Evolutionary conservation across 306 rosid species (phyloP), one percentile per base, ranked within the genome.

Genomic region (Cajanus cajan): DNA sequence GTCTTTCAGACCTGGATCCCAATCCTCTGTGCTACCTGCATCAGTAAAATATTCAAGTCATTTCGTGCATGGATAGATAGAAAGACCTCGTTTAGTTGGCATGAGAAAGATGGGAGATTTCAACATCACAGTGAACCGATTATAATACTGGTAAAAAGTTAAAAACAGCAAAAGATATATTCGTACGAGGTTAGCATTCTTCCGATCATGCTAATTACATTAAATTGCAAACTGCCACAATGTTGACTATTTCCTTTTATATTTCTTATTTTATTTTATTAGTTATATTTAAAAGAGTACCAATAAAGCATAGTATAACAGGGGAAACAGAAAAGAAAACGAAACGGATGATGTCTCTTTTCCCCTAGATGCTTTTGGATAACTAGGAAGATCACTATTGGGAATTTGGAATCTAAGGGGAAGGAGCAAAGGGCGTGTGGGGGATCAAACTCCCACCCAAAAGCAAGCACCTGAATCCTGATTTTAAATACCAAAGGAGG

Each of bases 11-110:
- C 68, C 74, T 62, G 80, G 33, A 90, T 89, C 24, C 97, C 95
- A 31, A 92, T 85, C 87, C 90, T 85, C 86, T 87, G 78, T 52
- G 97, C 97, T 51, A 92, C 92, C 97, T 94, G 91, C 82, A 78
- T 77, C 78, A 81, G 25, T 54, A 80, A 76, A 68, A 54, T 62
- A 64, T 55, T 51, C 33, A 14, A 59, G 80, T 72, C 74, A 75
- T 41, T 63, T 66, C 8, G 15, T 36, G 3, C 14, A 36, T 5
- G 8, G 7, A 28, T 28, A n/a, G 2, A 39, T 31, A 48, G 14
- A 54, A 11, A 54, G 33, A 22, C 39, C 66, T 34, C 19, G 65
- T 37, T 24, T 44, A 52, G 73, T 6, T 11, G 8, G 54, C 37
- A 58, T 16, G 62, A 63, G 11, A 28, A 24, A 69, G 44, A 41